Percentiles rank a stretch among this genome's conserved stretches.
phyloP scores from a whole-genome alignment of 2,329 filamentous ascomycete genomes.

The Colletotrichum chrysophilum region DNA sequence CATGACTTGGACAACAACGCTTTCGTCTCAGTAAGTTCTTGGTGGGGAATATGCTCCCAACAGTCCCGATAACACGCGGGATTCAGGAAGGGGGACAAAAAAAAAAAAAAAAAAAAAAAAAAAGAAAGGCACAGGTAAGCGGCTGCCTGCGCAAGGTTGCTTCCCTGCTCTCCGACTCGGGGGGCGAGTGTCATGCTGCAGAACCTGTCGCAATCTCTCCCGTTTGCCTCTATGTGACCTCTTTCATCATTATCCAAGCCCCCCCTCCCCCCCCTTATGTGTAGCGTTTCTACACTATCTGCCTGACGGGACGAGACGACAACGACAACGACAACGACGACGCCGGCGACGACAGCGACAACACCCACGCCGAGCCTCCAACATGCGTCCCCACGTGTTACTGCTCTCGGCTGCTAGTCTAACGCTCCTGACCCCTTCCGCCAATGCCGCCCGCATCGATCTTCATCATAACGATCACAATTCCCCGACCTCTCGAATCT shows the following conservation, averaged over 20 bases:
- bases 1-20: neutral
- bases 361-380: neutral
- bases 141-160: neutral
- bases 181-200: neutral
- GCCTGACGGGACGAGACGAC: neutral
- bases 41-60: neutral
- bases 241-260: neutral
- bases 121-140: neutral
- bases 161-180: neutral
- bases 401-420: neutral
- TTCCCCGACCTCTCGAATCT: conserved; percentile 31
- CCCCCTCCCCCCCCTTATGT: neutral
- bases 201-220: neutral
- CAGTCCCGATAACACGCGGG: neutral
- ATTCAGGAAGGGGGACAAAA: neutral
- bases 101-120: too few relatives aligned
- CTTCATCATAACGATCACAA: conserved; percentile 20
- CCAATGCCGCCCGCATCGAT: conserved; percentile 33
- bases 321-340: neutral
- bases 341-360: neutral
- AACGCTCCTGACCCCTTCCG: conserved; percentile 28
- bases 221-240: conserved; percentile 23
- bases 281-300: neutral
- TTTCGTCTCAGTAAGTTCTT: neutral
- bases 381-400: conserved; percentile 11